These are phyloP conservation scores for Coccomyxa subellipsoidea DNA, from an alignment of 163 green algal species.

Conservation along the genomic window DNA sequence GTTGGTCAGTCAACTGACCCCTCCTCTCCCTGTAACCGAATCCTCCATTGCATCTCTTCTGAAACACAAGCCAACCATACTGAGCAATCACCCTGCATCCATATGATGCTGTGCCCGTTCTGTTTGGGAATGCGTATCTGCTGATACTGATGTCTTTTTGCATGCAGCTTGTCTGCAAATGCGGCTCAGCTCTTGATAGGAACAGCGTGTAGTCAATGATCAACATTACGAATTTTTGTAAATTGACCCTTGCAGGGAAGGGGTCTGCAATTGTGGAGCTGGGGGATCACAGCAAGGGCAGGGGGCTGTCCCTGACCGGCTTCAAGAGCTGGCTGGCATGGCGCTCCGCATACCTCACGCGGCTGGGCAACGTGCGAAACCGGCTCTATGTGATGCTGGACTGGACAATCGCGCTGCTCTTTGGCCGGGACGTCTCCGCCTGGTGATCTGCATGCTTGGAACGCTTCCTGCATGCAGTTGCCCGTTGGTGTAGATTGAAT, in stretches of 20 bases:
- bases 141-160: too few relatives aligned
- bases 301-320: not conserved
- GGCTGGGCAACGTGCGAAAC: constrained; percentile 47
- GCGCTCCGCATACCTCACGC: constrained; percentile 47
- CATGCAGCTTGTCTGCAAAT: not conserved
- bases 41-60: not conserved
- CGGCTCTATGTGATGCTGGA: constrained; percentile 45
- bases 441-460: too few relatives aligned
- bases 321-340: not conserved
- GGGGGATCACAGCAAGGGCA: not conserved
- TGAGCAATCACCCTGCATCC: not conserved
- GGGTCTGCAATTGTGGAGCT: not conserved
- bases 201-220: too few relatives aligned
- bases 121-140: too few relatives aligned
- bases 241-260: not conserved
- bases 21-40: not conserved
- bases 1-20: constrained; percentile 27
- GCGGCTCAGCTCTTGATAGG: too few relatives aligned
- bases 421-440: constrained; percentile 37
- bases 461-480: too few relatives aligned
- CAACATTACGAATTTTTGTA: too few relatives aligned
- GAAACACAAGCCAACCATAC: not conserved
- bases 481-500: too few relatives aligned
- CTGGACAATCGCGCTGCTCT: constrained; percentile 48
- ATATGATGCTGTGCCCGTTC: too few relatives aligned